Base-by-base conservation (phyloP, 129 eudicot species). In the Tagetes erecta region DNA sequence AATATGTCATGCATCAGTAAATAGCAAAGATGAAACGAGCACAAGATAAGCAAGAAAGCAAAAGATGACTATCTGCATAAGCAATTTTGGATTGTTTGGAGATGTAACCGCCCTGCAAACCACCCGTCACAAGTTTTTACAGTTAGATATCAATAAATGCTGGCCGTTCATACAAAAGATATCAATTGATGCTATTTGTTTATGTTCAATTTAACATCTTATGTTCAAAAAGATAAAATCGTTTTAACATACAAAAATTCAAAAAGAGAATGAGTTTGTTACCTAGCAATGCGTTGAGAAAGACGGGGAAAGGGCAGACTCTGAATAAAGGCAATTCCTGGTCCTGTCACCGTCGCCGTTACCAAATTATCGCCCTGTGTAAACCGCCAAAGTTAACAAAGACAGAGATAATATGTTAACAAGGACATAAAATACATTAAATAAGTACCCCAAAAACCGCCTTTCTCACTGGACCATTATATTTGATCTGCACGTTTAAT, bases 261-360 rank as follows among this genome's bases (percentile, higher is more conserved):
- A n/a, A 64, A 38, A 64, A 6, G 60, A 68, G 53, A 68, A 41
- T 1, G 44, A 36, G 53, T 42, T 30, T 38, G 12, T 35, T 82
- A 94, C 98, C 98, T 88, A 50, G 98, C 97, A 67, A 94, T 87
- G 71, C 96, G 98, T 50, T 90, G 98, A 78, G 98, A 94, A 78
- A 94, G 91, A 71, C 96, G 82, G 44, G 88, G 89, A 78, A 94
- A 94, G 12, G 98, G 97, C 87, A 94, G 77, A 76, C 98, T 94
- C 77, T 94, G 98, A 68, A 94, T 94, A 75, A 94, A 94, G 36
- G 91, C 98, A 9, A 94, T 94, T 7, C 98, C 98, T 4, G 98
- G 98, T 58, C 98, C 98, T 4, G 97, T 94, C 78, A 94, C 67
- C 81, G 75, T 89, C 31, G 93, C 98, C 46, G 92, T 90, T 35